A percentile compares a stretch with the other conserved stretches of the same genome.
These are phyloP conservation scores for Rhynchosporium secalis DNA, from an alignment of 2,329 filamentous ascomycete genomes.

Conservation along the genomic window DNA sequence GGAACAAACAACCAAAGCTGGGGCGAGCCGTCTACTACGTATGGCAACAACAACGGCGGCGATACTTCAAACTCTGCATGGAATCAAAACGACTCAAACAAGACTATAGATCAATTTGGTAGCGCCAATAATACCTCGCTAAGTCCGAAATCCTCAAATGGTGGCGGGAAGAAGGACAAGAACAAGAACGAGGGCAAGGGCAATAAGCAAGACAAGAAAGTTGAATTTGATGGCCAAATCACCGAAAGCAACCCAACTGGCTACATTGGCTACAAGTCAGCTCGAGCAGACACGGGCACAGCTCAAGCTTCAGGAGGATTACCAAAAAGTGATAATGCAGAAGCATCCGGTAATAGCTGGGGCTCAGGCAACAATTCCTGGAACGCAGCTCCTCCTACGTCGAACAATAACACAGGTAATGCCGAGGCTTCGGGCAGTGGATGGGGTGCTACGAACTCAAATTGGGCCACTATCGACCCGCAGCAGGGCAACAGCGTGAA, in stretches of 20 bases:
- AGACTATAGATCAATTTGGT: background rate
- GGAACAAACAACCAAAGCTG: conserved; percentile 1
- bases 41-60: background rate
- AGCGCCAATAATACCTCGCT: background rate
- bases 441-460: background rate
- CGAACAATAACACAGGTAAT: background rate
- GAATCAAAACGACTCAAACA: background rate
- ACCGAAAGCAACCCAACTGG: background rate
- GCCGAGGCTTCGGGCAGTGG: background rate
- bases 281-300: background rate
- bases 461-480: background rate
- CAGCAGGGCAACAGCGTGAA: background rate
- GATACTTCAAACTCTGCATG: background rate
- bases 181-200: background rate
- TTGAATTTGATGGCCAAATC: background rate
- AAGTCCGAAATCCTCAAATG: conserved; percentile 1
- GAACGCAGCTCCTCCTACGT: background rate
- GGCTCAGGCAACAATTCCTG: background rate
- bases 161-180: conserved; percentile 8
- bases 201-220: conserved; percentile 8
- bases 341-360: conserved; percentile 7
- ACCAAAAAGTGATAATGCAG: background rate
- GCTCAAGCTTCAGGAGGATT: background rate
- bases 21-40: background rate
- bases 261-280: conserved; percentile 5